Conservation (phyloP, 2,329 filamentous ascomycete species). For the Hypoxylon rubiginosum region DNA sequence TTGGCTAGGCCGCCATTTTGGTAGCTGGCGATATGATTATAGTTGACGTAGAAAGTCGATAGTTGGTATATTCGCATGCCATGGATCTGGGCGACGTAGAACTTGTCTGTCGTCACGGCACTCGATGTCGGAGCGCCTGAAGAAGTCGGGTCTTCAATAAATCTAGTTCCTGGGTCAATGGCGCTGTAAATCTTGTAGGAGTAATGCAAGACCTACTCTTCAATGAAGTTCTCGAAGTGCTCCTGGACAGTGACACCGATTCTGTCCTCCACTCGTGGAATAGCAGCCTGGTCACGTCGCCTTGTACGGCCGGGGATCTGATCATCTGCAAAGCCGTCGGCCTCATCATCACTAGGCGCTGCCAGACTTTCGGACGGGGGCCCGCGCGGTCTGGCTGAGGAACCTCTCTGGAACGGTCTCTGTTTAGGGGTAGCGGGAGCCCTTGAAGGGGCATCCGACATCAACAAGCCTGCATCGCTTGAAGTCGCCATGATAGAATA, state of each 20-base stretch:
- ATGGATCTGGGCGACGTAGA: conserved; percentile 87
- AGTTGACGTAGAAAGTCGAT: conserved; percentile 91
- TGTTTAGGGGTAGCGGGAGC: conserved; percentile 59
- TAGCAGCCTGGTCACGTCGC: conserved; percentile 61
- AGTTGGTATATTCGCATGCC: conserved; percentile 79
- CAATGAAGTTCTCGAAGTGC: conserved; percentile 84
- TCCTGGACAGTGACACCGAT: conserved; percentile 81
- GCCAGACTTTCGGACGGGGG: conserved; percentile 74
- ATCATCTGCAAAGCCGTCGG: conserved; percentile 74
- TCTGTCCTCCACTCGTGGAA: conserved; percentile 81
- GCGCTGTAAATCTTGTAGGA: conserved; percentile 6
- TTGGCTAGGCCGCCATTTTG: conserved; percentile 86
- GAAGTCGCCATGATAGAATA: conserved; percentile 62
- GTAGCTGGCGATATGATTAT: conserved; percentile 82
- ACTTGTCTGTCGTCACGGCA: conserved; percentile 80
- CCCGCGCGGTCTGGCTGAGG: conserved; percentile 67
- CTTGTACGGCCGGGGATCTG: conserved; percentile 69
- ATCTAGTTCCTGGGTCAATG: conserved; percentile 57
- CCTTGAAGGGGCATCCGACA: conserved; percentile 68
- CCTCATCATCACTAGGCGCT: conserved; percentile 72
- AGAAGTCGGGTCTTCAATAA: conserved; percentile 75
- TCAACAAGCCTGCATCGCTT: conserved; percentile 68
- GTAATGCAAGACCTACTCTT: conserved; percentile 67
- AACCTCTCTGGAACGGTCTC: conserved; percentile 61
- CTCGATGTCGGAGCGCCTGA: conserved; percentile 76